Percentiles rank a stretch among this genome's conserved stretches.
Evolutionary conservation across 306 rosid genomes (phyloP).

Genomic region (Aeschynomene evenia): DNA sequence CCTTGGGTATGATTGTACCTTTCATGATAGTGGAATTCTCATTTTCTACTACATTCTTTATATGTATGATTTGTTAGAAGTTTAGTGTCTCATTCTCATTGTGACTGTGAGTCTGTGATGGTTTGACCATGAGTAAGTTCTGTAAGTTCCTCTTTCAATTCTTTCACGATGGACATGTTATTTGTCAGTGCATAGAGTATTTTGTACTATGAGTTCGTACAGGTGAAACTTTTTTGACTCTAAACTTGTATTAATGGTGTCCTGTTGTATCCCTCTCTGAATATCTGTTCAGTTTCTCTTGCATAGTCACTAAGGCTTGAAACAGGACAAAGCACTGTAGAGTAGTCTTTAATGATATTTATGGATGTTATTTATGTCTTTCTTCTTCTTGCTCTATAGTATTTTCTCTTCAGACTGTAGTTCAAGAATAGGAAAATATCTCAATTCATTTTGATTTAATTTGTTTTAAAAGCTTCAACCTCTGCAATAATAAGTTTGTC

Average conservation of each 20-base stretch:
- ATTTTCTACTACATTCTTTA: constrained; percentile 6
- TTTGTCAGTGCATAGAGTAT: background rate
- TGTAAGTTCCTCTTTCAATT: constrained; percentile 16
- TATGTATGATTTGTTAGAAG: constrained; percentile 16
- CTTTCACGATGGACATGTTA: background rate
- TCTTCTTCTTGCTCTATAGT: background rate
- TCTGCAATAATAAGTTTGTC: constrained; percentile 19
- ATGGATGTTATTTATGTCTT: background rate
- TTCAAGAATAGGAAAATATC: constrained; percentile 9
- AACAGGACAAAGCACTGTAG: background rate
- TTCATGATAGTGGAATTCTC: constrained; percentile 10
- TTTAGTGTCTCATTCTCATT: background rate
- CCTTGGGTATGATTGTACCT: background rate
- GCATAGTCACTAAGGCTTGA: background rate
- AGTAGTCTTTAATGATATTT: constrained; percentile 7
- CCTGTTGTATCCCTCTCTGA: background rate
- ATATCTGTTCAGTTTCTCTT: background rate
- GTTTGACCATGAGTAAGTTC: background rate
- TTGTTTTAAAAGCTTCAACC: constrained; percentile 1
- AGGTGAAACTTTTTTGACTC: background rate
- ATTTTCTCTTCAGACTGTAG: background rate
- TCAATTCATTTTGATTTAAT: constrained; percentile 2
- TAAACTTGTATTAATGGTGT: background rate
- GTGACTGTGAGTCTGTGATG: background rate
- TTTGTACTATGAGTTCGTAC: constrained; percentile 14